A percentile compares a stretch with the other conserved stretches of the same genome.
Conservation (phyloP, 805 yeast species). For the Starmerella sirachaensis region DNA sequence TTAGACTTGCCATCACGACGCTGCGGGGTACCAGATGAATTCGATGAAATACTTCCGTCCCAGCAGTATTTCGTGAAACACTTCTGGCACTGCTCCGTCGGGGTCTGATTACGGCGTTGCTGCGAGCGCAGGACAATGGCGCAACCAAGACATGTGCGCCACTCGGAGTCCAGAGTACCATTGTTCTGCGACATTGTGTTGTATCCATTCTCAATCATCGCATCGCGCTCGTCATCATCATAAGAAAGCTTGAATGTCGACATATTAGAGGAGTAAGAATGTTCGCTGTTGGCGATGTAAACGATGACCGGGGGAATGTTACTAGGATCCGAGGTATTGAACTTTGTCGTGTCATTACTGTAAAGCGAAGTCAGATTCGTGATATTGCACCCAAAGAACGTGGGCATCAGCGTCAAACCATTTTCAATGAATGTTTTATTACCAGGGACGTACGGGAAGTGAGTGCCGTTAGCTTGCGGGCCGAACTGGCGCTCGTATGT, state of each 20-base stretch:
- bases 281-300: slow-evolving; percentile 65
- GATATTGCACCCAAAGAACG: slow-evolving; percentile 72
- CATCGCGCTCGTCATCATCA: slow-evolving; percentile 42
- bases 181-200: slow-evolving; percentile 60
- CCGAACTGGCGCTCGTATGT: slow-evolving; percentile 25
- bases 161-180: slow-evolving; percentile 55
- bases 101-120: slow-evolving; percentile 51
- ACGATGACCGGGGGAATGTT: slow-evolving; percentile 56
- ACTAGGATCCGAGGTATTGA: slow-evolving; percentile 11
- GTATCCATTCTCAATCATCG: slow-evolving; percentile 64
- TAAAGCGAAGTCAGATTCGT: slow-evolving; percentile 49
- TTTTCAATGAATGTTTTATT: slow-evolving; percentile 39
- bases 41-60: slow-evolving; percentile 37
- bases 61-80: slow-evolving; percentile 75
- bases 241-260: slow-evolving; percentile 62
- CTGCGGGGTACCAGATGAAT: slow-evolving; percentile 6
- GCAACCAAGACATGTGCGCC: slow-evolving; percentile 71
- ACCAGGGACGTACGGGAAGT: slow-evolving; percentile 24
- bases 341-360: slow-evolving; percentile 25
- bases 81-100: slow-evolving; percentile 55
- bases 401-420: slow-evolving; percentile 41
- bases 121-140: slow-evolving; percentile 73
- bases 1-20: slow-evolving; percentile 30
- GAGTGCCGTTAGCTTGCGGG: slow-evolving; percentile 22
- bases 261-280: slow-evolving; percentile 52